A percentile compares a stretch with the other conserved stretches of the same genome.
These are phyloP conservation scores for Imleria badia DNA, from an alignment of 768 basidiomycete species.

Conservation along the genomic window DNA sequence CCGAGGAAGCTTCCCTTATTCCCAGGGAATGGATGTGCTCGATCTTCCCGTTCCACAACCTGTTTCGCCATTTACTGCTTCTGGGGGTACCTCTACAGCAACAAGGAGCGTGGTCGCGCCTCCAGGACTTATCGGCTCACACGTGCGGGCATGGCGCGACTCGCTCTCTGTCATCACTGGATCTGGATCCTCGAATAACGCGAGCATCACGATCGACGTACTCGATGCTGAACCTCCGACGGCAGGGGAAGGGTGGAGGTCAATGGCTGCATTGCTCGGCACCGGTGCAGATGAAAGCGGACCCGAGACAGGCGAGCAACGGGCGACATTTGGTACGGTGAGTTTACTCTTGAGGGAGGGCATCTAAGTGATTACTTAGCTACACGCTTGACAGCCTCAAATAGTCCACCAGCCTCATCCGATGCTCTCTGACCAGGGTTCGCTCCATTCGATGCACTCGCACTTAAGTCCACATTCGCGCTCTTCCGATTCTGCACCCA, in stretches of 20 bases:
- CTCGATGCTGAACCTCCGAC: conserved; percentile 69
- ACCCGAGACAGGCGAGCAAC: conserved; percentile 33
- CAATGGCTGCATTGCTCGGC: conserved; percentile 37
- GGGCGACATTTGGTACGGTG: conserved; percentile 66
- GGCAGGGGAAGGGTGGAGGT: conserved; percentile 61
- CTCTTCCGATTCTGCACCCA: conserved; percentile 54
- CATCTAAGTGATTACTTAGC: conserved; percentile 11
- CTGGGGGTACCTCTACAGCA: conserved; percentile 32
- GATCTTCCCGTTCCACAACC: conserved; percentile 61
- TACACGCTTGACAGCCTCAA: conserved; percentile 38
- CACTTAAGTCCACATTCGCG: conserved; percentile 48
- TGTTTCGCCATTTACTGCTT: conserved; percentile 47
- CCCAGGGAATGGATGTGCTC: conserved; percentile 44
- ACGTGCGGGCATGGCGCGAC: conserved; percentile 35
- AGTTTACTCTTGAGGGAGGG: conserved; percentile 28
- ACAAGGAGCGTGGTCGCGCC: conserved; percentile 26
- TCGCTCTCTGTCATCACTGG: conserved; percentile 35
- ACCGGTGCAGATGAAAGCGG: conserved; percentile 17
- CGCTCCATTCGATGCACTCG: conserved; percentile 63
- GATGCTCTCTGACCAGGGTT: conserved; percentile 59
- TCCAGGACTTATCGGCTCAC: conserved; percentile 38
- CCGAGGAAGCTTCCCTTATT: conserved; percentile 24
- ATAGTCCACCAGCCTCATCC: conserved; percentile 42
- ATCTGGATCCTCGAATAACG: conserved; percentile 32
- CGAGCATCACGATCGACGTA: conserved; percentile 50